phyloP scores from a whole-genome alignment of 192 early-diverging fungal species.

The Coemansia sp. region DNA sequence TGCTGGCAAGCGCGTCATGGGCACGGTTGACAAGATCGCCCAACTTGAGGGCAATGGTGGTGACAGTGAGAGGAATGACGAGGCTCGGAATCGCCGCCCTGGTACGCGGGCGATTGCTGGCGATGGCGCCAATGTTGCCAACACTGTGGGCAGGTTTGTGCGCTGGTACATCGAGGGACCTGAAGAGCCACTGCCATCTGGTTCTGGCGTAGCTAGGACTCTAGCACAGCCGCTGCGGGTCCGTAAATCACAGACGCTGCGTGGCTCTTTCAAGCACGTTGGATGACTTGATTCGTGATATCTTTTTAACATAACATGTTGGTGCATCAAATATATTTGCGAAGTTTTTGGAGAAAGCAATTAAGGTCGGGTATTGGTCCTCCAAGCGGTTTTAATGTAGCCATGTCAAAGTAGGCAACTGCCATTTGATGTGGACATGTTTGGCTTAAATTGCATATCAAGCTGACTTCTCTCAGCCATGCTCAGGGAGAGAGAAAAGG shows the following conservation, averaged over 20 bases:
- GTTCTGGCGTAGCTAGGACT: background rate
- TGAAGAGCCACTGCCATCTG: slow-evolving; percentile 5
- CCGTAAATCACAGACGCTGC: slow-evolving; percentile 21
- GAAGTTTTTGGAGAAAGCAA: no score
- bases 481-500: background rate
- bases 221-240: background rate
- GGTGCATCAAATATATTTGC: background rate
- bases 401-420: no score
- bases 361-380: no score
- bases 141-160: slow-evolving; percentile 39
- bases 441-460: no score
- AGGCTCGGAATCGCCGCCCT: background rate
- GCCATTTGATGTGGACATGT: no score
- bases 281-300: background rate
- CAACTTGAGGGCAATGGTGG: slow-evolving; percentile 11
- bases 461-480: background rate
- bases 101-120: background rate
- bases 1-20: slow-evolving; percentile 54
- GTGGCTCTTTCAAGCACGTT: slow-evolving; percentile 35
- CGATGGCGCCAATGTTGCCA: slow-evolving; percentile 1
- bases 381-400: no score
- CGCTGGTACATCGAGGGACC: slow-evolving; percentile 49
- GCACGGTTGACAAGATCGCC: slow-evolving; percentile 43
- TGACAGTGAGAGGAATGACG: background rate
- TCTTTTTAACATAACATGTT: background rate